Evolutionary conservation across 805 yeast genomes (phyloP).

Genomic region (Monosporozyma siamensis): DNA sequence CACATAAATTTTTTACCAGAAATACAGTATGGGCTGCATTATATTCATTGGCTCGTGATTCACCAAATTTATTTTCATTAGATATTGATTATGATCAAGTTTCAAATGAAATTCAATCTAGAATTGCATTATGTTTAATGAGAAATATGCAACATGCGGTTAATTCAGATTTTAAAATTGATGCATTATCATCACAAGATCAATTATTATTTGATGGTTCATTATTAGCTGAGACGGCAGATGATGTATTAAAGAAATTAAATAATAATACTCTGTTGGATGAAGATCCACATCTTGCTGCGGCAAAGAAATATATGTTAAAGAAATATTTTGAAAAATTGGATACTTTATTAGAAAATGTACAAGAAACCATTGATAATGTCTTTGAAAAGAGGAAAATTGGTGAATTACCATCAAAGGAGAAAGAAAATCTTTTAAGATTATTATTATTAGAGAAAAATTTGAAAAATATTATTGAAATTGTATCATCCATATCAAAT

Average conservation of each 20-base stretch:
- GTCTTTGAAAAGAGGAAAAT: constrained; percentile 49
- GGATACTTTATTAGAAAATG: constrained; percentile 26
- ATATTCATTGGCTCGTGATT: constrained; percentile 55
- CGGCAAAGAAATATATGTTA: constrained; percentile 32
- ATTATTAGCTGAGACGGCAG: constrained; percentile 62
- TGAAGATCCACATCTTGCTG: constrained; percentile 24
- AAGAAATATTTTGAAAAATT: constrained; percentile 37
- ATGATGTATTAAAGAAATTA: constrained; percentile 42
- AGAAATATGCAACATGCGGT: constrained; percentile 63
- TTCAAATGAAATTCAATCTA: constrained; percentile 54
- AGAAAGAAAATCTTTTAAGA: constrained; percentile 65
- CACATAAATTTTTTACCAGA: constrained; percentile 31
- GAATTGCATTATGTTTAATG: constrained; percentile 72
- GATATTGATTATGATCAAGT: constrained; percentile 57
- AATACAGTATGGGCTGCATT: constrained; percentile 54
- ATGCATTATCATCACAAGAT: constrained; percentile 34
- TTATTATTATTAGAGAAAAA: constrained; percentile 63
- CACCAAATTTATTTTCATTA: constrained; percentile 52
- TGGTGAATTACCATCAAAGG: constrained; percentile 48
- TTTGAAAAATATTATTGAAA: constrained; percentile 42
- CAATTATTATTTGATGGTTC: constrained; percentile 72
- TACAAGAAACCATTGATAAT: constrained; percentile 45
- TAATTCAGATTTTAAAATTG: constrained; percentile 26
- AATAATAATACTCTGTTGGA: constrained; percentile 10
- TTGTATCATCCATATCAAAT: constrained; percentile 26